Base-by-base conservation (phyloP, 805 yeast genomes). In the Metschnikowia lochheadii region DNA sequence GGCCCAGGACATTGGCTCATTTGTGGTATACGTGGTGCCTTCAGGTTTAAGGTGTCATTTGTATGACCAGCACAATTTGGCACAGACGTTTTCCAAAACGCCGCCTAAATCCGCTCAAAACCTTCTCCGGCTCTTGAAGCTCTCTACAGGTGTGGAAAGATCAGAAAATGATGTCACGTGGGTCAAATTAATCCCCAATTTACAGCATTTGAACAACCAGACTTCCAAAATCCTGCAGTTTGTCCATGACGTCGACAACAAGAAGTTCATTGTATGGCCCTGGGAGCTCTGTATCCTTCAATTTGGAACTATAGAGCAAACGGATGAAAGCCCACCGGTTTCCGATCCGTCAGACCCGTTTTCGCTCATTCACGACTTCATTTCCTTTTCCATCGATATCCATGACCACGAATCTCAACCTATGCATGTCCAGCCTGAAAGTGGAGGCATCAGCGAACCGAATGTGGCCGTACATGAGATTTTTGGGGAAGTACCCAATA, bases 211-310 rank as follows among this genome's bases (percentile, higher is more conserved):
- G 54, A 85, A 84, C 63, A 87, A 85, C 20, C 77, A 81, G 56
- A 82, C 91, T 0, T 83, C 90, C 0, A 73, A 73, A 10, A 76
- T 87, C 2, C 72, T 89, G 11, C 72, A 74, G 21, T 86, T 79
- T 62, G 70, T 83, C 42, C 80, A 76, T 56, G 70, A 76, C 0
- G 81, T 80, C 3, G 74, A 72, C 31, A 79, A 78, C 55, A 73
- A 72, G 26, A 83, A 83, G 58, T 81, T 73, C 49, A 78, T 87
- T 1, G 65, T 81, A 40, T 87, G 95, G 95, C 95, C 95, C 0
- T 67, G 84, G 58, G 80, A 78, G 42, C 67, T 87, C 18, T 84
- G 91, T 58, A 71, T 80, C 50, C 69, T 81, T 4, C 94, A 87
- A 60, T 68, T 75, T 49, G 79, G 72, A 7, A 54, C 52, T 40